phyloP scores from a whole-genome alignment of 2,329 filamentous ascomycete genomes.

The Exophiala mesophila region DNA sequence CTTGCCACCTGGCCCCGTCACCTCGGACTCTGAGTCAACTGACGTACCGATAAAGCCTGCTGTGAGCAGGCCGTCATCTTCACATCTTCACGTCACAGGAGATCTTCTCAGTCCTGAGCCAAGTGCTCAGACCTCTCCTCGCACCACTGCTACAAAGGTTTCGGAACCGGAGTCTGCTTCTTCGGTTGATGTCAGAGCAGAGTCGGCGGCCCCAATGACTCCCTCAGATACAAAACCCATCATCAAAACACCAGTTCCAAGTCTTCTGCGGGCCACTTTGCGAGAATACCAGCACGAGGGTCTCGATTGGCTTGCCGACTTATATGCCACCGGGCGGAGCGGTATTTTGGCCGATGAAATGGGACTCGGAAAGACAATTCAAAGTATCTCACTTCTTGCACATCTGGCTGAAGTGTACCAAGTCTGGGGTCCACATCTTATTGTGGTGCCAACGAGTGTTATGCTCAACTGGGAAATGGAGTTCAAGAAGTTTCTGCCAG shows the following conservation, averaged over 20 bases:
- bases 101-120: constrained; percentile 16
- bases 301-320: constrained; percentile 90
- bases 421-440: constrained; percentile 92
- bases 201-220: constrained; percentile 21
- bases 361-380: constrained; percentile 97
- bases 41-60: not conserved
- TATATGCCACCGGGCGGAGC: constrained; percentile 90
- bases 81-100: not conserved
- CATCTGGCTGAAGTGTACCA: constrained; percentile 86
- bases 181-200: constrained; percentile 34
- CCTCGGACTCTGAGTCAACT: not conserved
- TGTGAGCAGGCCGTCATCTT: not conserved
- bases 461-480: constrained; percentile 99
- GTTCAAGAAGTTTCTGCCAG: constrained; percentile 96
- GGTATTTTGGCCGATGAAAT: constrained; percentile 97
- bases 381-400: constrained; percentile 89
- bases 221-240: constrained; percentile 21
- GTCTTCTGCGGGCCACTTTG: constrained; percentile 78
- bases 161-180: constrained; percentile 43
- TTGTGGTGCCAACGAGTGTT: constrained; percentile 95
- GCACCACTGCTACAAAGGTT: constrained; percentile 40
- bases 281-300: constrained; percentile 96
- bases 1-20: too few relatives aligned
- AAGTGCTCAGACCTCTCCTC: constrained; percentile 41
- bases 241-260: constrained; percentile 47